These are phyloP conservation scores for Fonsecaea monophora DNA, from an alignment of 2,329 filamentous ascomycete genomes.

Conservation along the genomic window DNA sequence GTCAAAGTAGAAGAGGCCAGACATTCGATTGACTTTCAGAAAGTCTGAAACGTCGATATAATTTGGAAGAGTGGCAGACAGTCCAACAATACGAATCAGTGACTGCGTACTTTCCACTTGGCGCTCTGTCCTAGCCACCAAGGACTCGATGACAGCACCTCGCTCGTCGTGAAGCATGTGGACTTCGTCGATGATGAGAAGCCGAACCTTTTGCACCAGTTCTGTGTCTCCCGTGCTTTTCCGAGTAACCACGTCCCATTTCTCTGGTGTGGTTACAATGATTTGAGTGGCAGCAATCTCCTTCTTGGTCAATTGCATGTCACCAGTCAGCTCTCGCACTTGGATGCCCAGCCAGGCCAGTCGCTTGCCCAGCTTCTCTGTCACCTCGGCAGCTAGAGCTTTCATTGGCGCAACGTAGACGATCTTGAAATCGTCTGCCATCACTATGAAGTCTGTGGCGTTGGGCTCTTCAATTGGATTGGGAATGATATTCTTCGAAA, in stretches of 20 bases:
- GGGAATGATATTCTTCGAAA: constrained; percentile 83
- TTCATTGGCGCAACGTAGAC: constrained; percentile 99
- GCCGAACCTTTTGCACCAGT: constrained; percentile 92
- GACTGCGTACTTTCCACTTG: constrained; percentile 99
- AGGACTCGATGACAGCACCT: constrained; percentile 91
- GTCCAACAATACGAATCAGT: constrained; percentile 90
- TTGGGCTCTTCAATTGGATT: constrained; percentile 76
- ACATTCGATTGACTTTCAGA: constrained; percentile 90
- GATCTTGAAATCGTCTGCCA: constrained; percentile 91
- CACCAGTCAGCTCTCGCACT: constrained; percentile 92
- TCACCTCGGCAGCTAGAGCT: constrained; percentile 93
- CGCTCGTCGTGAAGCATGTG: constrained; percentile 99
- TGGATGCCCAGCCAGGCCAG: constrained; percentile 92
- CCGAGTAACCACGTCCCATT: constrained; percentile 97
- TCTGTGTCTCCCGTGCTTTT: constrained; percentile 98
- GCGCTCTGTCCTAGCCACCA: constrained; percentile 91
- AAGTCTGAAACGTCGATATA: constrained; percentile 97
- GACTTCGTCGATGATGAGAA: constrained; percentile 97
- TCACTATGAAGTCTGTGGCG: constrained; percentile 80
- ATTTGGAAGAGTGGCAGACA: constrained; percentile 95
- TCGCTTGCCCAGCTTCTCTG: constrained; percentile 88
- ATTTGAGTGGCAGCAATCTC: constrained; percentile 97
- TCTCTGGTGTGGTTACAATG: constrained; percentile 97
- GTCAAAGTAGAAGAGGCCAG: constrained; percentile 96
- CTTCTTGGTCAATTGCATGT: constrained; percentile 97